These are phyloP conservation scores for Ramularia endophylla DNA, from an alignment of 2,329 filamentous ascomycete genomes.

Conservation along the genomic window DNA sequence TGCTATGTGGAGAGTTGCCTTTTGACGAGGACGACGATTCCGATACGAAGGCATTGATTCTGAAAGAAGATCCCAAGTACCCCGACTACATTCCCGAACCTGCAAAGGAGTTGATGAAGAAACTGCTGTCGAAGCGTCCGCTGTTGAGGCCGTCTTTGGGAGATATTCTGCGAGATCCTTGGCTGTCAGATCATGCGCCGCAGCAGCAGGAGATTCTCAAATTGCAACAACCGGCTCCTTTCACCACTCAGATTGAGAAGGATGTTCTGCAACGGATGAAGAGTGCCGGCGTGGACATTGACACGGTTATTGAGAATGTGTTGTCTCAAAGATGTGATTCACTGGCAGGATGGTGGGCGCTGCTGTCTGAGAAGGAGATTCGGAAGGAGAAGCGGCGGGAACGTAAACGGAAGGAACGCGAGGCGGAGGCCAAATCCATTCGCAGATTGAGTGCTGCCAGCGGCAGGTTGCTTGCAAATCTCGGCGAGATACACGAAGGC, in stretches of 20 bases:
- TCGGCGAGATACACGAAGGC: slow-evolving; percentile 69
- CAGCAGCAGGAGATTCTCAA: slow-evolving; percentile 87
- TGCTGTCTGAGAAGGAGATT: slow-evolving; percentile 90
- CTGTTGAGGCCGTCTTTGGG: slow-evolving; percentile 73
- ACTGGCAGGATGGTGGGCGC: slow-evolving; percentile 91
- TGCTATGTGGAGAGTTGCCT: slow-evolving; percentile 78
- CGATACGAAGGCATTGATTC: slow-evolving; percentile 75
- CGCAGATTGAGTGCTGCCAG: slow-evolving; percentile 84
- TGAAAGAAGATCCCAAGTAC: slow-evolving; percentile 79
- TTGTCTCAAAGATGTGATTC: slow-evolving; percentile 83
- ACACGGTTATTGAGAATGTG: slow-evolving; percentile 91
- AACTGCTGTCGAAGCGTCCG: slow-evolving; percentile 84
- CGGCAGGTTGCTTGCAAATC: slow-evolving; percentile 71
- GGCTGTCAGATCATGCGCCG: slow-evolving; percentile 78
- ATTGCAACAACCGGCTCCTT: slow-evolving; percentile 71
- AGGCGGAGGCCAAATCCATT: slow-evolving; percentile 72
- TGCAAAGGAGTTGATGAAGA: slow-evolving; percentile 68
- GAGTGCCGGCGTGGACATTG: slow-evolving; percentile 87
- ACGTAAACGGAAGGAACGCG: slow-evolving; percentile 75
- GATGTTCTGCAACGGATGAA: slow-evolving; percentile 90
- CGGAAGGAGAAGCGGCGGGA: slow-evolving; percentile 77
- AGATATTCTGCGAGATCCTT: slow-evolving; percentile 83
- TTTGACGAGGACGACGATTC: slow-evolving; percentile 97
- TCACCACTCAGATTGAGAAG: slow-evolving; percentile 81
- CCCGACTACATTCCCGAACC: slow-evolving; percentile 73